Evolutionary conservation across 164 flowering plant species (phyloP), one percentile per base, ranked within the genome.

Genomic region (Annona cherimola): DNA sequence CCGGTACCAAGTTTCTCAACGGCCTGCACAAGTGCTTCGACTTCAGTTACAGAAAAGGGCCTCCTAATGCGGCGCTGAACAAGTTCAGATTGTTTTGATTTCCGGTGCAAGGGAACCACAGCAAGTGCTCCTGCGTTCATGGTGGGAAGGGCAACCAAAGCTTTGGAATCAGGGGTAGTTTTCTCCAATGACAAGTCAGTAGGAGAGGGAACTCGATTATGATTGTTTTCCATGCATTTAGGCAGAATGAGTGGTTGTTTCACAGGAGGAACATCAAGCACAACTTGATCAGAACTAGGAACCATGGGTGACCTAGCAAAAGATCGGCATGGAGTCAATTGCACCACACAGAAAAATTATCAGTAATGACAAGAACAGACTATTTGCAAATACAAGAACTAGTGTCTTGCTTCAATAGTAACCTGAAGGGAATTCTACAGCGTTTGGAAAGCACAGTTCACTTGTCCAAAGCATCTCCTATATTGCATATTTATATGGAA

Each of bases 1-100:
- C 99, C 99, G 69, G 98, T 96, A 54, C 99, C 99, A 71, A 96
- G 91, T 74, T 92, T 87, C 88, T 93, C 99, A 69, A 96, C 99
- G 2, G 98, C 97, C 72, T 90, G 95, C 63, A 96, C 99, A 61
- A 96, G 88, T 45, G 97, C 98, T 85, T 96, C 99, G 40, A 96
- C 99, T 83, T 96, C 99, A 66, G 89, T 66, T n/a, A 96, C 98
- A 76, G 99, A 86, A 76, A 96, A 96, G 50, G 99, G 99, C 67
- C 99, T 77, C 77, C 99, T 91, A n/a, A 86, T 89, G 57, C 99
- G 79, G 26, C 99, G 97, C 75, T 90, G 99, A 35, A 68, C 89
- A 67, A 88, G 76, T 72, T 96, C 99, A 63, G 91, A 77, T 40
- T 81, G 82, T 74, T 84, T 88, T 19, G 88, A 81, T 80, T 93